phyloP scores from a whole-genome alignment of 176 grass and related monocot species.

The Cenchrus purpureus region DNA sequence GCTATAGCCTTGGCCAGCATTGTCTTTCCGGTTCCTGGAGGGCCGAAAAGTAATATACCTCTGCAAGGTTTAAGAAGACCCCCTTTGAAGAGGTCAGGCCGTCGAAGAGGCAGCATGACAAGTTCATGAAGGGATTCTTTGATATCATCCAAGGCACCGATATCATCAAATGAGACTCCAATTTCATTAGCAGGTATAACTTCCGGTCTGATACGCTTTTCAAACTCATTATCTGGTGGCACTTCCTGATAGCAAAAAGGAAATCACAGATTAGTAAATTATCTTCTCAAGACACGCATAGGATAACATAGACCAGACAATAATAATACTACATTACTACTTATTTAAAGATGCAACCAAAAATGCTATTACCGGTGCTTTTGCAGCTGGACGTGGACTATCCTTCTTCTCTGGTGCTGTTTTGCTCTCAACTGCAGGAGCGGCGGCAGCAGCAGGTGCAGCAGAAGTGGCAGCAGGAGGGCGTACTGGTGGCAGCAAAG shows the following conservation, averaged over 20 bases:
- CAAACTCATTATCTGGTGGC: conserved; percentile 78
- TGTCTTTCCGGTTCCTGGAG: conserved; percentile 83
- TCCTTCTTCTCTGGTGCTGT: conserved; percentile 64
- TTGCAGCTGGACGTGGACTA: conserved; percentile 47
- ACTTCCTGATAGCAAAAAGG: conserved; percentile 46
- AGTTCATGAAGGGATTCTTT: conserved; percentile 91
- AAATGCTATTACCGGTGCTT: conserved; percentile 54
- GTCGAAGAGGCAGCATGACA: conserved; percentile 78
- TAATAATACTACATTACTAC: background rate
- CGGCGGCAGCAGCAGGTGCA: background rate
- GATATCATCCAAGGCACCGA: conserved; percentile 78
- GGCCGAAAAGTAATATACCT: conserved; percentile 85
- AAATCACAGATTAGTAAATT: conserved; percentile 24
- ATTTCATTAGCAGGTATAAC: conserved; percentile 85
- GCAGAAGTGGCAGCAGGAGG: conserved; percentile 11
- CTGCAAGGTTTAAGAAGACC: conserved; percentile 81
- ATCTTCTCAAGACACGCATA: conserved; percentile 4
- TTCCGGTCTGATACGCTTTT: conserved; percentile 85
- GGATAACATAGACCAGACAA: conserved; percentile 22
- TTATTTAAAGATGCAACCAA: background rate
- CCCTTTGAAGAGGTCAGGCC: conserved; percentile 86
- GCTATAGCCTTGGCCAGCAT: conserved; percentile 91
- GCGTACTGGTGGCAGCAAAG: conserved; percentile 35
- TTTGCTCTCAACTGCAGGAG: conserved; percentile 54
- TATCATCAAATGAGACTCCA: conserved; percentile 82